phyloP scores from a whole-genome alignment of 2,329 filamentous ascomycete species.

The Trichoderma lentiforme region DNA sequence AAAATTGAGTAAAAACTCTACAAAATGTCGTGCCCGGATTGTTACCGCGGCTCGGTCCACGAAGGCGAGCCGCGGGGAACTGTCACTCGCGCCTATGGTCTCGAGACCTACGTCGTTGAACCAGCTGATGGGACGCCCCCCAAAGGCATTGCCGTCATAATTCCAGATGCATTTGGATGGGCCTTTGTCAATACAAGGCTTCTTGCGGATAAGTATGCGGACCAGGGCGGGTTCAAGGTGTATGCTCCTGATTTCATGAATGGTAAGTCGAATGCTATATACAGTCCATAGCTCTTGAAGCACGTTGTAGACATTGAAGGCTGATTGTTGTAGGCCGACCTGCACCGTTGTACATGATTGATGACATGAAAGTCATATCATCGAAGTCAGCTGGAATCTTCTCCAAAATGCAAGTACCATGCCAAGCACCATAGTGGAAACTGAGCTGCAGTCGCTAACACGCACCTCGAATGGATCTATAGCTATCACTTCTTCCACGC shows the following conservation, averaged over 20 bases:
- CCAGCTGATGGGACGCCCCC: conserved; percentile 29
- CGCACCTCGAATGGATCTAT: not conserved
- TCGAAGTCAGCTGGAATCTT: not conserved
- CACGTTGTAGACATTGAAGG: not conserved
- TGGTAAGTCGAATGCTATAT: conserved; percentile 23
- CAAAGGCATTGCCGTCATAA: conserved; percentile 50
- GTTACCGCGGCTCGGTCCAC: conserved; percentile 47
- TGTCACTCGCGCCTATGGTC: conserved; percentile 45
- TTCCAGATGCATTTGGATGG: conserved; percentile 56
- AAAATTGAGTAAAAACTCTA: not conserved
- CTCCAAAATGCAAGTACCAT: conserved; percentile 1
- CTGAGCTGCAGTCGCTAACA: not conserved
- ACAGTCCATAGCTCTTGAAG: not conserved
- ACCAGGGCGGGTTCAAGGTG: conserved; percentile 47
- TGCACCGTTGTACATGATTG: conserved; percentile 32
- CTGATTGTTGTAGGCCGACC: conserved; percentile 26
- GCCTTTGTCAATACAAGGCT: conserved; percentile 50
- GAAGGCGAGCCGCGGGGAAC: conserved; percentile 43
- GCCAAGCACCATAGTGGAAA: not conserved
- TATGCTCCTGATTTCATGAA: conserved; percentile 57
- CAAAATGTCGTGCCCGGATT: conserved; percentile 39
- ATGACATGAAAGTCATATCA: conserved; percentile 25
- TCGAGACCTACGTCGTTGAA: conserved; percentile 46
- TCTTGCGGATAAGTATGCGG: conserved; percentile 53
- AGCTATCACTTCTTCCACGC: conserved; percentile 29